These are phyloP conservation scores for Aspergillus chevalieri DNA, from an alignment of 2,329 filamentous ascomycete genomes.

Conservation along the genomic window DNA sequence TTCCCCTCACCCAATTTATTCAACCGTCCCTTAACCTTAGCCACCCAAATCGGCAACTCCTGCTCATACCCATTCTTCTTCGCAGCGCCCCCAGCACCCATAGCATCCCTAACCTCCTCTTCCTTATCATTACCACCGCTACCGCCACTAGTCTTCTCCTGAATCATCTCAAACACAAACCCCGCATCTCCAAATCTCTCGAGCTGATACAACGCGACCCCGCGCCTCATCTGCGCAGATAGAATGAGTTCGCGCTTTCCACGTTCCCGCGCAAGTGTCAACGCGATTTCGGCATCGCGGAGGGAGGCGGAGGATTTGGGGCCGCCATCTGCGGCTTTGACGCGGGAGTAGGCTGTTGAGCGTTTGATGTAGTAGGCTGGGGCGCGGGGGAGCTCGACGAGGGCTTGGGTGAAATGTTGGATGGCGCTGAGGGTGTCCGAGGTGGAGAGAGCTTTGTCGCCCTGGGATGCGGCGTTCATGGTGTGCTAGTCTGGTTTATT, in stretches of 20 bases:
- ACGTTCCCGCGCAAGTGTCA: slow-evolving; percentile 58
- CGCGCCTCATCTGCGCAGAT: slow-evolving; percentile 75
- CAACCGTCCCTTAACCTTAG: slow-evolving; percentile 50
- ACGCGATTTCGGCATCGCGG: slow-evolving; percentile 61
- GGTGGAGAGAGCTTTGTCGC: slow-evolving; percentile 54
- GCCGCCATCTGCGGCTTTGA: slow-evolving; percentile 45
- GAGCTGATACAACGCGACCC: slow-evolving; percentile 64
- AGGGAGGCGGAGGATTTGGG: slow-evolving; percentile 49
- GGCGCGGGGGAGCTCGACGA: slow-evolving; percentile 57
- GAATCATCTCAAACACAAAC: slow-evolving; percentile 57
- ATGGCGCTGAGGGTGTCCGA: slow-evolving; percentile 65
- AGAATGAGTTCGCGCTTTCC: slow-evolving; percentile 69
- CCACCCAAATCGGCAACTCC: slow-evolving; percentile 52
- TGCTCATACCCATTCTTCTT: slow-evolving; percentile 22
- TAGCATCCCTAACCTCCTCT: slow-evolving; percentile 25
- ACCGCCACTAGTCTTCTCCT: slow-evolving; percentile 44
- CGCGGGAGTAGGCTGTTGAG: slow-evolving; percentile 68
- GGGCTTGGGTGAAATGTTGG: slow-evolving; percentile 59
- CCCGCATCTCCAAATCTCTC: slow-evolving; percentile 69
- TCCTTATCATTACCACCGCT: slow-evolving; percentile 12
- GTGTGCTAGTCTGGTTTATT: neutral
- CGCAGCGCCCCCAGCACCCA: slow-evolving; percentile 13
- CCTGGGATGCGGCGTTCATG: slow-evolving; percentile 53
- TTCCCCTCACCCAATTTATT: slow-evolving; percentile 46
- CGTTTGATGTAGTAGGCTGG: slow-evolving; percentile 77